Base-by-base conservation (phyloP, 305 asterid species). In the Solanum hybrid region DNA sequence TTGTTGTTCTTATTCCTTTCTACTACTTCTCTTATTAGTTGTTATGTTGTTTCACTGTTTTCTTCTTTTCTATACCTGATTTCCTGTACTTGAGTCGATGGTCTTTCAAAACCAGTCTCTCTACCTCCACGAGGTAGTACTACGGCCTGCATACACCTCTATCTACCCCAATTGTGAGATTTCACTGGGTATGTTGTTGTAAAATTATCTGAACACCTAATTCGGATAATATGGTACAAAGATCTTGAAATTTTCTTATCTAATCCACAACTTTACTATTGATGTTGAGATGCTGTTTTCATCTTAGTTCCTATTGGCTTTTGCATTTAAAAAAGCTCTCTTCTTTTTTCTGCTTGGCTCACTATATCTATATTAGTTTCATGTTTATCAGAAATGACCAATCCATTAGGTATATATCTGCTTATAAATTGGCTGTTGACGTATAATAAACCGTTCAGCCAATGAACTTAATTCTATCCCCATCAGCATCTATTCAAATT, bases 401-500 rank as follows among this genome's bases (percentile, higher is more conserved):
- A 13, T n/a, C 51, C 6, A 79, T 34, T 36, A 6, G 33, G n/a
- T 80, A 24, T 51, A 2, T 80, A 37, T 20, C 32, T 79, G 29
- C 17, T 33, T 57, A 57, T 17, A 20, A 57, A 57, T 57, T 57
- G 24, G 11, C 33, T 37, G 65, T 80, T 80, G 86, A 79, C n/a
- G 86, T n/a, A n/a, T 80, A 22, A 51, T 84, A 72, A 84, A 32
- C 76, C 76, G 88, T 84, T 83, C 31, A 84, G 29, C 76, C 76
- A 84, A 84, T 84, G 31, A 84, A 12, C 4, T 10, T 24, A 70
- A 70, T 70, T 82, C 11, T 14, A 31, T 84, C 88, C 76, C 88
- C 10, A 29, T 87, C 89, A 87, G 80, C 89, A 87, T 73, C 89
- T 73, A 87, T 38, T 73, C 68, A 87, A 15, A 24, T 26, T 9